Conservation (phyloP, 73 alveolate genomes). For the Paraurostyla sp. region DNA sequence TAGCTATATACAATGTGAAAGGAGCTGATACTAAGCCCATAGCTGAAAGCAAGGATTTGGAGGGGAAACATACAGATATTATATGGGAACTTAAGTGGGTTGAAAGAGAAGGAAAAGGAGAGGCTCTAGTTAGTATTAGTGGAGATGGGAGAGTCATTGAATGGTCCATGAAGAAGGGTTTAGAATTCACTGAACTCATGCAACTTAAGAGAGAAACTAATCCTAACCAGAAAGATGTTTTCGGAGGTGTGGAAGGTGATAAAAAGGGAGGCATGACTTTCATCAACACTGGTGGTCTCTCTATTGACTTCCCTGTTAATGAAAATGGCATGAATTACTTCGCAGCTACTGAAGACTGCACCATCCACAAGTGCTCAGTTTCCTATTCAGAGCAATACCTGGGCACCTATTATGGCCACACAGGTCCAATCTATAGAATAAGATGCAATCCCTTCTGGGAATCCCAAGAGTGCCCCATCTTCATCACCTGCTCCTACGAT, state of each 20-base stretch:
- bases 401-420: conserved; percentile 96
- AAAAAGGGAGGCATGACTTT: conserved; percentile 93
- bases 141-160: conserved; percentile 98
- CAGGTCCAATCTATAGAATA: conserved; percentile 98
- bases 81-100: conserved; percentile 98
- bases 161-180: conserved; percentile 98
- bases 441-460: conserved; percentile 96
- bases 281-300: conserved; percentile 89
- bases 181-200: conserved; percentile 96
- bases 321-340: conserved; percentile 91
- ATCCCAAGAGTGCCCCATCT: conserved; percentile 81
- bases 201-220: conserved; percentile 93
- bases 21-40: conserved; percentile 90
- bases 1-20: conserved; percentile 94
- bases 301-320: conserved; percentile 86
- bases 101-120: conserved; percentile 95
- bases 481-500: conserved; percentile 97
- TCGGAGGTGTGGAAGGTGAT: conserved; percentile 72
- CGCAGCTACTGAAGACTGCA: conserved; percentile 98
- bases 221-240: conserved; percentile 90
- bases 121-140: conserved; percentile 86
- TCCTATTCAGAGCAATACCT: conserved; percentile 94
- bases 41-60: conserved; percentile 92
- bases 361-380: conserved; percentile 94
- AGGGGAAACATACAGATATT: conserved; percentile 97